Evolutionary conservation across 2,329 filamentous ascomycete genomes (phyloP).

Genomic region (Trichoderma harzianum): DNA sequence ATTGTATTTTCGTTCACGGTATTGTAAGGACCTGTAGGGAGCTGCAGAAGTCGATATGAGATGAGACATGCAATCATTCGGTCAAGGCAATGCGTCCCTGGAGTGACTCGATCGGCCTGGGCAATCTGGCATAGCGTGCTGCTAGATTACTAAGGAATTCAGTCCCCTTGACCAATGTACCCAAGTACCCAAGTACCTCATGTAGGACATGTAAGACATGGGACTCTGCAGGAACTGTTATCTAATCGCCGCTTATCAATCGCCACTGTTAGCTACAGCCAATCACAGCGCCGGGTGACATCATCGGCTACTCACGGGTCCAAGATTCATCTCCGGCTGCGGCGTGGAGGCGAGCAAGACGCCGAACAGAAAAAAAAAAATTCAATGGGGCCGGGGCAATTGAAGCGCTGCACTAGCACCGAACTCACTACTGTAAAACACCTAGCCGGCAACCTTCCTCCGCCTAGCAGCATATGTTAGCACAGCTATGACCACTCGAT

Average conservation of each 20-base stretch:
- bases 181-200: not conserved
- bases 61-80: not conserved
- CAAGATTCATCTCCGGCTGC: constrained; percentile 16
- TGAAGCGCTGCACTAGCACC: not conserved
- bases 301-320: constrained; percentile 17
- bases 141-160: constrained; percentile 4
- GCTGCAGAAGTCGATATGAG: not conserved
- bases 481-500: constrained; percentile 11
- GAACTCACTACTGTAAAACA: not conserved
- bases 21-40: not conserved
- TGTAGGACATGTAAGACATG: not conserved
- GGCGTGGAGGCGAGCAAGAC: constrained; percentile 3
- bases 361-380: not conserved
- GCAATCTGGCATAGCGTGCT: not conserved
- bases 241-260: constrained; percentile 17
- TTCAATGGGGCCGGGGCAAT: not conserved
- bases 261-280: not conserved
- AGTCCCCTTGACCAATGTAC: not conserved
- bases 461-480: not conserved
- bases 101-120: constrained; percentile 13
- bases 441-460: not conserved
- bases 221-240: not conserved
- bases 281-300: constrained; percentile 15
- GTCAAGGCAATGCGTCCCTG: constrained; percentile 3
- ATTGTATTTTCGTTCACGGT: not conserved